These are phyloP conservation scores for Escovopsis sp. DNA, from an alignment of 2,329 filamentous ascomycete species.

Conservation along the genomic window DNA sequence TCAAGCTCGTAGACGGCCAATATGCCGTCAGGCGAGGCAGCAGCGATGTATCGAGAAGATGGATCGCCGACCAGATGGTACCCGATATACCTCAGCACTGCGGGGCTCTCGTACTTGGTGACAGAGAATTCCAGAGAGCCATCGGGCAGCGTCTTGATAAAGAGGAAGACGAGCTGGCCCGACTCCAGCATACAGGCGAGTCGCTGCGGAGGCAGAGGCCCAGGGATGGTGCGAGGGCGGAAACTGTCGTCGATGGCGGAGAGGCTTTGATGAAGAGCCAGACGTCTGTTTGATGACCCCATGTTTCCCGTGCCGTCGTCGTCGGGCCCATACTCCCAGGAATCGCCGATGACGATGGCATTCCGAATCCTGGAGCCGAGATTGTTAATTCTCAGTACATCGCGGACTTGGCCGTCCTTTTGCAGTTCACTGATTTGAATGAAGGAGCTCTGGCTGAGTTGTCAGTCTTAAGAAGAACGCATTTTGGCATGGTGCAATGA, in stretches of 20 bases:
- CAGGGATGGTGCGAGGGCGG: slow-evolving; percentile 34
- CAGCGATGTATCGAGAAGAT: slow-evolving; percentile 50
- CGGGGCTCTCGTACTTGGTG: slow-evolving; percentile 43
- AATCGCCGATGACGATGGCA: slow-evolving; percentile 57
- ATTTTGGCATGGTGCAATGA: too few relatives aligned
- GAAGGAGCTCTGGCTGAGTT: slow-evolving; percentile 46
- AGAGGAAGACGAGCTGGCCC: slow-evolving; percentile 64
- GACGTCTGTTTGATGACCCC: slow-evolving; percentile 24
- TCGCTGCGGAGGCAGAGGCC: slow-evolving; percentile 67
- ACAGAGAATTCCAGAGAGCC: slow-evolving; percentile 45
- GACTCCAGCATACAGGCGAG: slow-evolving; percentile 63
- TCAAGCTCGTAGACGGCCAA: slow-evolving; percentile 62
- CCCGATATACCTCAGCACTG: slow-evolving; percentile 41
- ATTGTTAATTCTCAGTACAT: slow-evolving; percentile 63
- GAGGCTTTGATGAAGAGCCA: slow-evolving; percentile 19
- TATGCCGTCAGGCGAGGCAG: slow-evolving; percentile 54
- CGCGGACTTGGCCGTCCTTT: slow-evolving; percentile 53
- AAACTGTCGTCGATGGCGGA: slow-evolving; percentile 4
- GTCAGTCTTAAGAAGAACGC: background rate
- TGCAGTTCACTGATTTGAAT: slow-evolving; percentile 68
- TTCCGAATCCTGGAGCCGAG: slow-evolving; percentile 69
- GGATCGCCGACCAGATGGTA: slow-evolving; percentile 66
- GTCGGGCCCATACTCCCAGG: slow-evolving; percentile 24
- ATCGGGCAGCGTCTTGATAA: slow-evolving; percentile 33
- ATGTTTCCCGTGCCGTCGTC: slow-evolving; percentile 12